Evolutionary conservation across 768 basidiomycete genomes (phyloP).

Genomic region (Suillus sp.): DNA sequence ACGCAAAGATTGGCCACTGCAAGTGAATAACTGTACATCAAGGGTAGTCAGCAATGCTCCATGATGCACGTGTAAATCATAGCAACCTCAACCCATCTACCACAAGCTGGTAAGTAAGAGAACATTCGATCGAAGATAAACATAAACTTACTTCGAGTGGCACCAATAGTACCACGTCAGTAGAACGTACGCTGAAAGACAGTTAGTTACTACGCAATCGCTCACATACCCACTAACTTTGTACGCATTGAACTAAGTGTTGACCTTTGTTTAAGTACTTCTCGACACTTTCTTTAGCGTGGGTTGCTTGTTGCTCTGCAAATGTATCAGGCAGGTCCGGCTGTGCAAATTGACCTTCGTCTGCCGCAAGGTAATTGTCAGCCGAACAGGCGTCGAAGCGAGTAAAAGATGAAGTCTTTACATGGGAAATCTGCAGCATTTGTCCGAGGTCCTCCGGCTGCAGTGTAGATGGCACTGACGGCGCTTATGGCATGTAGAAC

Average conservation of each 20-base stretch:
- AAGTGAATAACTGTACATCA: constrained; percentile 54
- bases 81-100: constrained; percentile 73
- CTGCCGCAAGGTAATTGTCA: neutral
- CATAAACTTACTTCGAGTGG: constrained; percentile 59
- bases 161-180: constrained; percentile 76
- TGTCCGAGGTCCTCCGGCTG: constrained; percentile 40
- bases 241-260: constrained; percentile 58
- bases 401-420: constrained; percentile 9
- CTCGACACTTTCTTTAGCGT: constrained; percentile 53
- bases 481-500: constrained; percentile 89
- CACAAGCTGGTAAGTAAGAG: neutral
- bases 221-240: constrained; percentile 45
- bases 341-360: constrained; percentile 10
- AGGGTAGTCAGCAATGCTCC: constrained; percentile 13
- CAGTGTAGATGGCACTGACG: constrained; percentile 73
- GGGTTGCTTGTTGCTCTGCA: constrained; percentile 62
- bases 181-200: constrained; percentile 54
- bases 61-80: neutral
- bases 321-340: constrained; percentile 48
- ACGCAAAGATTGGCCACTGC: constrained; percentile 58
- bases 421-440: constrained; percentile 38
- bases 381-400: neutral
- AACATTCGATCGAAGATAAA: constrained; percentile 4
- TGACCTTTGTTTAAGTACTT: constrained; percentile 51
- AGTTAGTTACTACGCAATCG: neutral